phyloP scores from a whole-genome alignment of 2,329 filamentous ascomycete species.

The Periconia macrospinosa region DNA sequence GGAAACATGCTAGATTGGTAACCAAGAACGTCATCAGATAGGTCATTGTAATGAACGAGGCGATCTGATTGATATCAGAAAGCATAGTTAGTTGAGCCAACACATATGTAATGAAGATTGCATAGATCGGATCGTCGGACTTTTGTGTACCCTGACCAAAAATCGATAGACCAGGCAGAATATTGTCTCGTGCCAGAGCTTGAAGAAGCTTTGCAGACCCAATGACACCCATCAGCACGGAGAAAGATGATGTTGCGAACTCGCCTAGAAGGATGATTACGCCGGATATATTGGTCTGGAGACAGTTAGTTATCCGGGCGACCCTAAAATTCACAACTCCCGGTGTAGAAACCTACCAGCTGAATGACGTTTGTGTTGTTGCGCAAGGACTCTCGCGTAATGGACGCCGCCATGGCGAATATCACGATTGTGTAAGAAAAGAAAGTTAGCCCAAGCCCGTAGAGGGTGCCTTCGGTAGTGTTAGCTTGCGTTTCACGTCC shows the following conservation, averaged over 20 bases:
- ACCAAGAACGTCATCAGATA: slow-evolving; percentile 92
- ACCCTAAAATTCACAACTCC: neutral
- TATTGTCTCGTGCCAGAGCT: slow-evolving; percentile 75
- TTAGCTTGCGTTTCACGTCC: slow-evolving; percentile 72
- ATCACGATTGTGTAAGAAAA: slow-evolving; percentile 75
- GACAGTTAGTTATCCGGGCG: neutral
- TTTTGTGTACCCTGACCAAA: slow-evolving; percentile 75
- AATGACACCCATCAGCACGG: slow-evolving; percentile 83
- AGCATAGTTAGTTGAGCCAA: slow-evolving; percentile 80
- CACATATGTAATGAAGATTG: slow-evolving; percentile 74
- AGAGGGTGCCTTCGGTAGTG: slow-evolving; percentile 51
- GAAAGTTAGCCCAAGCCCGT: slow-evolving; percentile 64
- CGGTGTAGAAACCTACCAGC: slow-evolving; percentile 49
- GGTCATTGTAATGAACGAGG: slow-evolving; percentile 89
- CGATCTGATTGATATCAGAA: slow-evolving; percentile 83
- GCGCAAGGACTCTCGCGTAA: slow-evolving; percentile 73
- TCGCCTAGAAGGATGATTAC: slow-evolving; percentile 77
- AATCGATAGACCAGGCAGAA: slow-evolving; percentile 73
- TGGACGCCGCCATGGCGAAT: slow-evolving; percentile 74
- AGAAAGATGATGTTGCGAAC: slow-evolving; percentile 81
- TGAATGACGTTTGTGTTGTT: slow-evolving; percentile 78
- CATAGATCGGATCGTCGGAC: slow-evolving; percentile 73
- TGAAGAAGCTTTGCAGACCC: slow-evolving; percentile 83
- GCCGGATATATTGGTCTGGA: slow-evolving; percentile 71
- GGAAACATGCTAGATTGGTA: slow-evolving; percentile 83